Evolutionary conservation across 163 green algal species (phyloP).

Genomic region (Chlamydomonas reinhardtii): DNA sequence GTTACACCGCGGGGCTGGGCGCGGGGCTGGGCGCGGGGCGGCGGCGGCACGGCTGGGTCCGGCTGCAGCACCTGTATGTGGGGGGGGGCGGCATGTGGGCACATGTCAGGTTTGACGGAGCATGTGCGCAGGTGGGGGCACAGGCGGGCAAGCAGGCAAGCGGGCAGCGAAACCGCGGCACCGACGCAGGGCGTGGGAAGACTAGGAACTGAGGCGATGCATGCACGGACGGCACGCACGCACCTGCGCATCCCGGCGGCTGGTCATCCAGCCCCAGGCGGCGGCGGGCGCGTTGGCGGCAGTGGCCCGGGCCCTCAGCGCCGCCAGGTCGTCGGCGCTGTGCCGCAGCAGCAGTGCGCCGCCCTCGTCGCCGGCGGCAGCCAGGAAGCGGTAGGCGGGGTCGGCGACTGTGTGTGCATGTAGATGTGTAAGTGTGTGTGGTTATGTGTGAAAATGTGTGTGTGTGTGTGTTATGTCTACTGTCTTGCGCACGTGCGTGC

Average conservation of each 20-base stretch:
- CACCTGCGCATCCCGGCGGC: conserved; percentile 36
- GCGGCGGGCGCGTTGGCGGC: conserved; percentile 43
- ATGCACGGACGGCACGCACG: too few relatives aligned
- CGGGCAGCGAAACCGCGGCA: too few relatives aligned
- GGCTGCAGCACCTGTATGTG: conserved; percentile 44
- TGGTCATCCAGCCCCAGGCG: conserved; percentile 53
- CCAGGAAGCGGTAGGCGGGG: conserved; percentile 7
- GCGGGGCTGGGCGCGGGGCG: neutral
- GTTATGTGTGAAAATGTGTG: too few relatives aligned
- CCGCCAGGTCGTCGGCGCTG: conserved; percentile 45
- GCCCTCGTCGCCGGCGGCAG: conserved; percentile 42
- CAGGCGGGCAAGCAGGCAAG: too few relatives aligned
- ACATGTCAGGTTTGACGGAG: too few relatives aligned
- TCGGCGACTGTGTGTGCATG: conserved; percentile 26
- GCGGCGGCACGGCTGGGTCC: conserved; percentile 3
- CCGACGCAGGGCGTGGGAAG: too few relatives aligned
- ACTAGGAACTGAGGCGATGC: too few relatives aligned
- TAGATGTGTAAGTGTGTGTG: too few relatives aligned
- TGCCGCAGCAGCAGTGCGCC: conserved; percentile 39
- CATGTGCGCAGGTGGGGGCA: too few relatives aligned
- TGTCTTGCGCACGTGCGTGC: too few relatives aligned
- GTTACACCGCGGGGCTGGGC: neutral
- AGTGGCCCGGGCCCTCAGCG: conserved; percentile 36
- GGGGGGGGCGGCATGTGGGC: neutral
- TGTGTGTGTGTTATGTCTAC: too few relatives aligned